phyloP scores from a whole-genome alignment of 371 early-diverging fungal species.

The Saksenaea oblongispora region DNA sequence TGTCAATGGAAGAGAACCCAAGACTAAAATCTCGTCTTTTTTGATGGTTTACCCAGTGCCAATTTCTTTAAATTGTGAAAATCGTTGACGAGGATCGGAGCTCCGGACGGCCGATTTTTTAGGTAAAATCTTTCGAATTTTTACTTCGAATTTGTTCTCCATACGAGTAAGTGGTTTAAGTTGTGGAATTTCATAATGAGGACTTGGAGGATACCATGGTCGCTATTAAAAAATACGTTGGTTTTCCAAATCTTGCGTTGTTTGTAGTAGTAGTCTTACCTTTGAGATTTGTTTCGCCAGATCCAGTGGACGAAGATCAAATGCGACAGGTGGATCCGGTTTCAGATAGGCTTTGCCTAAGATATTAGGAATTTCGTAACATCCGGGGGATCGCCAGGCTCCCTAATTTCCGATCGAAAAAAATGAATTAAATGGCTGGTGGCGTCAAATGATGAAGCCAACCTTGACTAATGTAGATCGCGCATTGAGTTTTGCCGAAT shows the following conservation, averaged over 20 bases:
- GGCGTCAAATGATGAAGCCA: slow-evolving; percentile 9
- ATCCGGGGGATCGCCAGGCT: slow-evolving; percentile 33
- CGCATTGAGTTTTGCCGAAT: slow-evolving; percentile 23
- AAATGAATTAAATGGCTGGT: background rate
- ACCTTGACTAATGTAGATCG: slow-evolving; percentile 12
- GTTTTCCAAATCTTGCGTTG: background rate
- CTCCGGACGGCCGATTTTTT: slow-evolving; percentile 15
- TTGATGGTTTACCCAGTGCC: slow-evolving; percentile 47
- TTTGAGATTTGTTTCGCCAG: slow-evolving; percentile 36
- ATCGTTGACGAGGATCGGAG: slow-evolving; percentile 39
- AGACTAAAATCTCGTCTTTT: background rate
- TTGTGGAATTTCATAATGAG: slow-evolving; percentile 38
- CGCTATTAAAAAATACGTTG: slow-evolving; percentile 18
- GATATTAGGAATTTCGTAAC: slow-evolving; percentile 33
- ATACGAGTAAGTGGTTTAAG: slow-evolving; percentile 31
- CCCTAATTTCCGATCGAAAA: slow-evolving; percentile 15
- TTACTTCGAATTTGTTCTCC: slow-evolving; percentile 40
- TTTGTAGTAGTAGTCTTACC: slow-evolving; percentile 18
- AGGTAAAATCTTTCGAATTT: slow-evolving; percentile 34
- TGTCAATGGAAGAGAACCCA: too few relatives aligned
- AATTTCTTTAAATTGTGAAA: slow-evolving; percentile 48
- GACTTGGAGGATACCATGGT: slow-evolving; percentile 52
- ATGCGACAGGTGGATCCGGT: slow-evolving; percentile 39
- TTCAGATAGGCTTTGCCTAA: slow-evolving; percentile 38
- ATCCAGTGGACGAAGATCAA: slow-evolving; percentile 36